These are phyloP conservation scores for Pseudocercospora musae DNA, from an alignment of 2,329 filamentous ascomycete species.

Conservation along the genomic window DNA sequence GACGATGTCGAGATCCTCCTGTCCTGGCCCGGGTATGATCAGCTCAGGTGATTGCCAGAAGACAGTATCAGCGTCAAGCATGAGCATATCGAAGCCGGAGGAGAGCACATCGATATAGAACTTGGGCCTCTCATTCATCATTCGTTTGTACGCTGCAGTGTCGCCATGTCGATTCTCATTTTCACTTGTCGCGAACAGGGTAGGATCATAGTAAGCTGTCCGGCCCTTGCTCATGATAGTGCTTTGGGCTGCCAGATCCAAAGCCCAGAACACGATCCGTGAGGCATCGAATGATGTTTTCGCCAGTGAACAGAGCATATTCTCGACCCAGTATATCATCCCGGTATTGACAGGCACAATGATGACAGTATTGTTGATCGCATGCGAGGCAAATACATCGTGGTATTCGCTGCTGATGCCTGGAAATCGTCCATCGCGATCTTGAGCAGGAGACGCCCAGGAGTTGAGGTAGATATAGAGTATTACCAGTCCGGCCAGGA, in stretches of 20 bases:
- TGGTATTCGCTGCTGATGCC: neutral
- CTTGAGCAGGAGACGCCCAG: neutral
- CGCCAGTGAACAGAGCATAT: slow-evolving; percentile 18
- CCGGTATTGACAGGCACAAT: slow-evolving; percentile 19
- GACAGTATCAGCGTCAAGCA: slow-evolving; percentile 23
- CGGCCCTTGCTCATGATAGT: slow-evolving; percentile 3
- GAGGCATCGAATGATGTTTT: slow-evolving; percentile 9
- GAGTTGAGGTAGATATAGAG: too few relatives aligned
- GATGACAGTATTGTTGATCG: slow-evolving; percentile 14
- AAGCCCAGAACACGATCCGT: slow-evolving; percentile 21
- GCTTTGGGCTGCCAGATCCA: slow-evolving; percentile 14
- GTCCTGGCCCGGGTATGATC: slow-evolving; percentile 1
- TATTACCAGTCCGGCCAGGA: too few relatives aligned
- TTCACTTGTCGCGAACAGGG: slow-evolving; percentile 16
- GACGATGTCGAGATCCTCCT: slow-evolving; percentile 11
- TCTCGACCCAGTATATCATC: slow-evolving; percentile 17
- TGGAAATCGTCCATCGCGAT: neutral
- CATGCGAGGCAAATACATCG: slow-evolving; percentile 1
- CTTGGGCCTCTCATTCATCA: slow-evolving; percentile 21
- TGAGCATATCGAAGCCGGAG: slow-evolving; percentile 20
- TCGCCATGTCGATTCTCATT: slow-evolving; percentile 19
- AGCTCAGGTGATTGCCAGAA: slow-evolving; percentile 19
- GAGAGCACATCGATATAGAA: slow-evolving; percentile 20
- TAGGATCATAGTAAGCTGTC: slow-evolving; percentile 15
- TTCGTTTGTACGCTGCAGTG: slow-evolving; percentile 18